phyloP scores from a whole-genome alignment of 164 flowering plant species.

The Kalanchoe fedtschenkoi region DNA sequence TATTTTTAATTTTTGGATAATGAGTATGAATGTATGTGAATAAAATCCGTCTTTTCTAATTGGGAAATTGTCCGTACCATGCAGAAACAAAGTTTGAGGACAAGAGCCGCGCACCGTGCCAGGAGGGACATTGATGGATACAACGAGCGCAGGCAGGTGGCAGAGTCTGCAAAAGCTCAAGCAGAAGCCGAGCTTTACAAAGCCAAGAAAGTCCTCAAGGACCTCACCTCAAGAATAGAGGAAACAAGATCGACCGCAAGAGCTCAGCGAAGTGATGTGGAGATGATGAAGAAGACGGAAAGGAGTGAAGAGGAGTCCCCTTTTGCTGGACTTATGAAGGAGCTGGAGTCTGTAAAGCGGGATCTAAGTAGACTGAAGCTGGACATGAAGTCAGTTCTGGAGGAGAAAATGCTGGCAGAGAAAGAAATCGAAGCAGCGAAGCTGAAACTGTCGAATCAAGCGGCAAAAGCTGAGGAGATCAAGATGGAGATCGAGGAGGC shows the following conservation, averaged over 20 bases:
- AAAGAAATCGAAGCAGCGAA: conserved; percentile 27
- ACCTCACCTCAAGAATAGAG: conserved; percentile 36
- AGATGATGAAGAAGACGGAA: conserved; percentile 11
- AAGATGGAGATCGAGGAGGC: conserved; percentile 56
- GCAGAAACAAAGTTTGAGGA: conserved; percentile 27
- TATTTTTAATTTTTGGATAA: no score
- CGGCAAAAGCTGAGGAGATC: conserved; percentile 29
- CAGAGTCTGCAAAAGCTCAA: conserved; percentile 32
- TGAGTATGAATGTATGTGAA: no score
- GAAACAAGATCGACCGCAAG: conserved; percentile 31
- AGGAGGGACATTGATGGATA: conserved; percentile 30
- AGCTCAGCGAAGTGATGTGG: conserved; percentile 17
- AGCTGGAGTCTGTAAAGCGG: conserved; percentile 46
- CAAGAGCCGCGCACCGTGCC: conserved; percentile 48
- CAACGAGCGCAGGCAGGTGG: conserved; percentile 25
- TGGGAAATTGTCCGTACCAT: no score
- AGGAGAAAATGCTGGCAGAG: conserved; percentile 44
- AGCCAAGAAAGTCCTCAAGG: conserved; percentile 37
- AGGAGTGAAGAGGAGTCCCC: conserved; percentile 11
- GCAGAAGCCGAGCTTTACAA: conserved; percentile 47
- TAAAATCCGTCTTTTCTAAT: no score
- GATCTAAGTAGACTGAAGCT: conserved; percentile 64
- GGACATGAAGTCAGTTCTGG: conserved; percentile 44
- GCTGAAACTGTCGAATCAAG: conserved; percentile 18
- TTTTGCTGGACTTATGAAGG: conserved; percentile 43